Conservation (phyloP, 805 yeast genomes). For the Candida endomychidarum region DNA sequence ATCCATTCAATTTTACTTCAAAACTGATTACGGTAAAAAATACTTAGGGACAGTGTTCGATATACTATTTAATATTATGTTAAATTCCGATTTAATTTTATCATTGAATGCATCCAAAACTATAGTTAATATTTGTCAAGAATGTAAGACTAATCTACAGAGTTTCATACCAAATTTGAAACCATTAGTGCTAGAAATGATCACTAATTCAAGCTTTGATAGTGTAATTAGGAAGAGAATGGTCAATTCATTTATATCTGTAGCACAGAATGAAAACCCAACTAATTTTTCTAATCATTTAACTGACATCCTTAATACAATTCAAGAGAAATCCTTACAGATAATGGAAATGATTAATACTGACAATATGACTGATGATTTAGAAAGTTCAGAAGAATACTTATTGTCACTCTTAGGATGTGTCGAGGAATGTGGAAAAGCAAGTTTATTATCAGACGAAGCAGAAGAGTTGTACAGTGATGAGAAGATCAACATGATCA, state of each 20-base stretch:
- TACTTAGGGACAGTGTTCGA: constrained; percentile 54
- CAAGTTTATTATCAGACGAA: constrained; percentile 59
- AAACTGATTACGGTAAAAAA: constrained; percentile 39
- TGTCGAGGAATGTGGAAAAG: constrained; percentile 69
- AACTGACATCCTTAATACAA: constrained; percentile 20
- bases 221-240: constrained; percentile 56
- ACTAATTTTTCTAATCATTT: constrained; percentile 23
- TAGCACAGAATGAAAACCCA: constrained; percentile 53
- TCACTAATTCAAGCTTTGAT: constrained; percentile 39
- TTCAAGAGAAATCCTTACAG: constrained; percentile 12
- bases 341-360: constrained; percentile 9
- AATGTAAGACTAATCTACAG: constrained; percentile 44
- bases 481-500: constrained; percentile 27
- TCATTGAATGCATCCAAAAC: constrained; percentile 48
- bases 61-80: constrained; percentile 47
- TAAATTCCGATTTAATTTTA: constrained; percentile 20
- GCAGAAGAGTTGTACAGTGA: constrained; percentile 38
- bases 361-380: constrained; percentile 19
- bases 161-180: constrained; percentile 50
- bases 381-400: constrained; percentile 39
- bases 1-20: constrained; percentile 59
- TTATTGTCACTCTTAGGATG: constrained; percentile 59
- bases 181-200: constrained; percentile 46
- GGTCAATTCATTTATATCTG: constrained; percentile 60
- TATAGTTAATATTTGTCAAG: constrained; percentile 57